A percentile compares a stretch with the other conserved stretches of the same genome.
phyloP scores from a whole-genome alignment of 2,329 filamentous ascomycete species.

The Plectosphaerella sp. region DNA sequence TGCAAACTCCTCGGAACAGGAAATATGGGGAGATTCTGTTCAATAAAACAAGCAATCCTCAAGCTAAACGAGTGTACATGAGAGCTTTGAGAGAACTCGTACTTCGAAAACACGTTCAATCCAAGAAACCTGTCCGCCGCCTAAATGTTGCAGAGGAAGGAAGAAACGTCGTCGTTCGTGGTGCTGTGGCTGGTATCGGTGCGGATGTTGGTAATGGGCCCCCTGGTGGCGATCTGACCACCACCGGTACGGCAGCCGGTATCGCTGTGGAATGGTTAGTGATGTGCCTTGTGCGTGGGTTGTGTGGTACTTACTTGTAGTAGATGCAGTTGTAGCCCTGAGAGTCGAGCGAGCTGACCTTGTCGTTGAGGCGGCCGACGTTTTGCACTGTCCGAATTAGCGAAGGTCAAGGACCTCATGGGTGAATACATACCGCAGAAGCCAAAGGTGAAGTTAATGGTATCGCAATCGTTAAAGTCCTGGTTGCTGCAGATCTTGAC shows the following conservation, averaged over 20 bases:
- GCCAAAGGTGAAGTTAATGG: slow-evolving; percentile 7
- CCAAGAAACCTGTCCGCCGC: not conserved
- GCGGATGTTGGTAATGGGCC: slow-evolving; percentile 4
- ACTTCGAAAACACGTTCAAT: too few species aligned
- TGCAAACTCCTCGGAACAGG: too few species aligned
- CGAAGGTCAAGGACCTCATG: not conserved
- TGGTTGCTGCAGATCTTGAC: slow-evolving; percentile 6
- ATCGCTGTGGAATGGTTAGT: not conserved
- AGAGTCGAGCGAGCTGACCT: slow-evolving; percentile 7
- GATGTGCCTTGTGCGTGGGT: not conserved
- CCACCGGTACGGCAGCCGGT: slow-evolving; percentile 6
- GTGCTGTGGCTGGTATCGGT: slow-evolving; percentile 4
- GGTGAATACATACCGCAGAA: slow-evolving; percentile 3
- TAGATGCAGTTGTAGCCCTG: slow-evolving; percentile 8
- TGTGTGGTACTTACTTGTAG: slow-evolving; percentile 2
- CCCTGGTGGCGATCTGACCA: slow-evolving; percentile 6
- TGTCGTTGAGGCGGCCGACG: slow-evolving; percentile 6
- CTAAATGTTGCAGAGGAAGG: slow-evolving; percentile 6
- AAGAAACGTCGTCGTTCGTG: slow-evolving; percentile 9
- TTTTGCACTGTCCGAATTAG: not conserved
- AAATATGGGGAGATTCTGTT: too few species aligned
- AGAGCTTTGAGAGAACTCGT: too few species aligned
- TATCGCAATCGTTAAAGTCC: slow-evolving; percentile 5
- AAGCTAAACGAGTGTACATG: too few species aligned
- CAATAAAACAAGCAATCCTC: too few species aligned